phyloP scores from a whole-genome alignment of 441 rosid species.

The Breynia disticha region DNA sequence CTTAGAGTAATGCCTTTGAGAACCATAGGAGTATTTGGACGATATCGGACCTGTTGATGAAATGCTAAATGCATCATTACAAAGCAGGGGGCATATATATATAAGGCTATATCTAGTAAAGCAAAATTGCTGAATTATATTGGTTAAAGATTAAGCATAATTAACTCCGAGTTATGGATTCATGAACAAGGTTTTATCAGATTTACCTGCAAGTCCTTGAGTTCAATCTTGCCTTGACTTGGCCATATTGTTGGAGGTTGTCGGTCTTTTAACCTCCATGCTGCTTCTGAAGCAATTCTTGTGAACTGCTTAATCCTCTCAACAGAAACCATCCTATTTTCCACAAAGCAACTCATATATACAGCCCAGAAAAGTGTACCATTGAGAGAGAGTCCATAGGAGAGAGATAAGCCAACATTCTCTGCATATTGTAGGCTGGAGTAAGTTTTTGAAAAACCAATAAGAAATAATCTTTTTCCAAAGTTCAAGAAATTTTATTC shows the following conservation, averaged over 20 bases:
- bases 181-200: not conserved
- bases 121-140: not conserved
- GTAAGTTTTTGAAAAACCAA: not conserved
- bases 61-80: not conserved
- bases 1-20: conserved; percentile 71
- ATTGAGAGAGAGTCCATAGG: conserved; percentile 83
- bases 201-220: conserved; percentile 64
- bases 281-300: conserved; percentile 64
- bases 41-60: conserved; percentile 60
- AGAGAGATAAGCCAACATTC: conserved; percentile 82
- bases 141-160: too few species aligned
- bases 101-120: not conserved
- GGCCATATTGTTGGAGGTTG: conserved; percentile 82
- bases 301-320: conserved; percentile 90
- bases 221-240: conserved; percentile 51
- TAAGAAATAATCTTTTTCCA: not conserved
- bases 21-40: conserved; percentile 79
- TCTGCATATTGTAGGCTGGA: conserved; percentile 30
- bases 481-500: too few species aligned
- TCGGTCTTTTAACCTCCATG: conserved; percentile 55
- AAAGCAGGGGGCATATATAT: conserved; percentile 1
- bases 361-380: conserved; percentile 72
- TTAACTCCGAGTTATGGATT: not conserved
- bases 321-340: conserved; percentile 86
- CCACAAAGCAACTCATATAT: conserved; percentile 73